Conservation (phyloP, 805 yeast species). For the Nakazawaea peltata region DNA sequence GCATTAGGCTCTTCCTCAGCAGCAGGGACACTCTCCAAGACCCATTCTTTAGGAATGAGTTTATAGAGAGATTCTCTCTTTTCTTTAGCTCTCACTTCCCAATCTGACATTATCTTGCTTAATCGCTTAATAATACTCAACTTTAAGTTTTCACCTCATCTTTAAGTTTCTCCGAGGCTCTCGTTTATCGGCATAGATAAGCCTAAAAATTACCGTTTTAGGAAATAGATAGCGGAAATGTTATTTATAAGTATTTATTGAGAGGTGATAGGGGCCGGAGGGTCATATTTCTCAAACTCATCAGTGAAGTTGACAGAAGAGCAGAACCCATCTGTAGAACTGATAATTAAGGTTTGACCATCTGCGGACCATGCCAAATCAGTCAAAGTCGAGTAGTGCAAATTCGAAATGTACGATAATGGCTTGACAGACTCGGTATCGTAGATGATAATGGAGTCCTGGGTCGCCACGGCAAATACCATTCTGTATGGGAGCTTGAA, state of each 20-base stretch:
- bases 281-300: slow-evolving; percentile 15
- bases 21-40: slow-evolving; percentile 17
- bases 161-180: background rate
- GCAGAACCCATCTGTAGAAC: slow-evolving; percentile 92
- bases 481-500: slow-evolving; percentile 67
- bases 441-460: slow-evolving; percentile 73
- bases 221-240: too few relatives aligned
- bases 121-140: too few relatives aligned
- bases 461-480: slow-evolving; percentile 90
- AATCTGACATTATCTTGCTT: too few relatives aligned
- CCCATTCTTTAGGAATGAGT: slow-evolving; percentile 25
- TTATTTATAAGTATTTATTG: too few relatives aligned
- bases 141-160: too few relatives aligned
- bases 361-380: slow-evolving; percentile 81
- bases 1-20: slow-evolving; percentile 21
- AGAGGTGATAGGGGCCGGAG: too few relatives aligned
- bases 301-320: slow-evolving; percentile 50
- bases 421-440: slow-evolving; percentile 70
- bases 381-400: slow-evolving; percentile 85
- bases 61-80: slow-evolving; percentile 14
- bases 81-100: slow-evolving; percentile 13
- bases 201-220: too few relatives aligned
- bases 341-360: slow-evolving; percentile 61
- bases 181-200: too few relatives aligned
- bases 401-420: slow-evolving; percentile 63